Conservation (phyloP, 1,284 basidiomycete species). For the Ustilago cynodontis region DNA sequence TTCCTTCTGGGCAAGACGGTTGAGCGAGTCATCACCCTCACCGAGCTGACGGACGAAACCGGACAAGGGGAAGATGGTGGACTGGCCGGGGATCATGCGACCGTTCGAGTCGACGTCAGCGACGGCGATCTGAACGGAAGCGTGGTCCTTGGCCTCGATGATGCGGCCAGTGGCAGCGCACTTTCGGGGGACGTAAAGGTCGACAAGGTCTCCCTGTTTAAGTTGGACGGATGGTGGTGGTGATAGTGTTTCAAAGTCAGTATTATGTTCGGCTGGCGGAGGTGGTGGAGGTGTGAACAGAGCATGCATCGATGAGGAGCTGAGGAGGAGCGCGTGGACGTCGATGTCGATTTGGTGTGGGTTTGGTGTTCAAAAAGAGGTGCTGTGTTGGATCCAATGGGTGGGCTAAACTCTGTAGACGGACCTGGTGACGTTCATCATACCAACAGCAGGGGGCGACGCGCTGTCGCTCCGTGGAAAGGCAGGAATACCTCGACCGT, state of each 20-base stretch:
- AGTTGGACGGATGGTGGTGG: conserved; percentile 1
- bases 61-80: conserved; percentile 92
- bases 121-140: conserved; percentile 95
- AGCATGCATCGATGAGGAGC: conserved; percentile 6
- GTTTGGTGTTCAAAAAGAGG: background rate
- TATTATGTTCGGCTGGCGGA: background rate
- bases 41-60: conserved; percentile 94
- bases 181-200: conserved; percentile 99
- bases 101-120: conserved; percentile 95
- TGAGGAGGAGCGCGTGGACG: conserved; percentile 8
- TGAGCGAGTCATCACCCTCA: conserved; percentile 96
- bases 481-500: no score
- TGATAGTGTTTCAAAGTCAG: conserved; percentile 17
- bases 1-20: conserved; percentile 94
- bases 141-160: conserved; percentile 98
- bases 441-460: background rate
- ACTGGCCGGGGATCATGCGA: conserved; percentile 82
- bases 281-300: background rate
- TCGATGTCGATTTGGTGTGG: background rate
- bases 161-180: conserved; percentile 84
- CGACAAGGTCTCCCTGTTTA: conserved; percentile 91
- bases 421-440: no score
- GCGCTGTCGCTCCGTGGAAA: no score
- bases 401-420: no score
- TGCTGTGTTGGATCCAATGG: no score